Conservation (phyloP, 768 basidiomycete species). For the Lactarius hatsudake region DNA sequence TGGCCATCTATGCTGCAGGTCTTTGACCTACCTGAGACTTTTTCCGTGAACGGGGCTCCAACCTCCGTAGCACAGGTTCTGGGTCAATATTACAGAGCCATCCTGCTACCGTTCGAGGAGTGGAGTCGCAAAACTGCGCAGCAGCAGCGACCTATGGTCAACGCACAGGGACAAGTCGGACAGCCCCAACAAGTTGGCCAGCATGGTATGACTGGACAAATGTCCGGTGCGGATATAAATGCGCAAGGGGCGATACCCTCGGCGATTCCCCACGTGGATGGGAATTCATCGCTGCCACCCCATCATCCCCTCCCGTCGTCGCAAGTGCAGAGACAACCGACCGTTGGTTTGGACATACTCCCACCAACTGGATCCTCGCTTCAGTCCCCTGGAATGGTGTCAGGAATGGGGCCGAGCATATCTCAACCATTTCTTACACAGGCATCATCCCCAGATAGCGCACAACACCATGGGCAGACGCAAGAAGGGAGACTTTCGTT, state of each 20-base stretch:
- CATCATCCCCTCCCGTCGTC: constrained; percentile 17
- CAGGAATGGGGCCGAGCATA: constrained; percentile 14
- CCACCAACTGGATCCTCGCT: constrained; percentile 16
- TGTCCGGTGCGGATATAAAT: constrained; percentile 25
- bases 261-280: constrained; percentile 18
- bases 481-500: constrained; percentile 30
- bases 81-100: constrained; percentile 55
- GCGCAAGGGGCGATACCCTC: constrained; percentile 20
- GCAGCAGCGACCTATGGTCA: constrained; percentile 52
- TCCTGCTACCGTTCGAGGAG: constrained; percentile 74
- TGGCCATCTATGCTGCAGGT: constrained; percentile 37
- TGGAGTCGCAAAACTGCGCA: constrained; percentile 59
- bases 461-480: constrained; percentile 12
- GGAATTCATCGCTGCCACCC: constrained; percentile 7
- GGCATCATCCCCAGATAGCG: constrained; percentile 14
- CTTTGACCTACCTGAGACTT: constrained; percentile 41
- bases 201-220: constrained; percentile 27
- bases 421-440: constrained; percentile 17
- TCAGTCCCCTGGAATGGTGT: constrained; percentile 22
- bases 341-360: constrained; percentile 13
- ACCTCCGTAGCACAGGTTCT: constrained; percentile 49
- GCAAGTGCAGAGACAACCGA: constrained; percentile 19
- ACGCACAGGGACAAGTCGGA: constrained; percentile 40
- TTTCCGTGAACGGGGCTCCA: constrained; percentile 37
- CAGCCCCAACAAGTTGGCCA: constrained; percentile 31